phyloP scores from a whole-genome alignment of 345 rosid genomes.

The Corchorus capsularis region DNA sequence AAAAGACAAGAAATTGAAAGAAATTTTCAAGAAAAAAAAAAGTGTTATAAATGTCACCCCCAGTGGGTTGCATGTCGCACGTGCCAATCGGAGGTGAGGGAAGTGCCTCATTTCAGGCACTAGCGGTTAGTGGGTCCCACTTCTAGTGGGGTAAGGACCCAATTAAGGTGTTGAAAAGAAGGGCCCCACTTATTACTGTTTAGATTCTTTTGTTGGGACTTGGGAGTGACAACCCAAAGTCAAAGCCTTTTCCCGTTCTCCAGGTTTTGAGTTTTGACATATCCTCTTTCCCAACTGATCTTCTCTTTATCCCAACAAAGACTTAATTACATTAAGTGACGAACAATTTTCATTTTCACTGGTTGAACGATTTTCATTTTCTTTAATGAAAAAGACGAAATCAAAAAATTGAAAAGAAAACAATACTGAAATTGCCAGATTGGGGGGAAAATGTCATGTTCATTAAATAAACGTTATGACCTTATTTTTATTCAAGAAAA shows the following conservation, averaged over 20 bases:
- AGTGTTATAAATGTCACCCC: neutral
- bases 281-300: neutral
- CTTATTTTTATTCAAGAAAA: too few relatives aligned
- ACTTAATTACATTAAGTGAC: neutral
- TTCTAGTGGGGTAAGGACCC: neutral
- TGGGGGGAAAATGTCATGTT: too few relatives aligned
- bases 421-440: too few relatives aligned
- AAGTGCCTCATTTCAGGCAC: slow-evolving; percentile 12
- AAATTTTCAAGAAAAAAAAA: too few relatives aligned
- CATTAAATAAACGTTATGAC: too few relatives aligned
- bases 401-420: neutral
- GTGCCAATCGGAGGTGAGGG: neutral
- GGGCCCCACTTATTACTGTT: slow-evolving; percentile 13
- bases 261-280: slow-evolving; percentile 1
- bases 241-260: slow-evolving; percentile 15
- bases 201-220: neutral
- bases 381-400: neutral
- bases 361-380: too few relatives aligned
- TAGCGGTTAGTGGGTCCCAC: neutral
- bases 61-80: slow-evolving; percentile 9
- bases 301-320: neutral
- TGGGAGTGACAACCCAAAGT: slow-evolving; percentile 16
- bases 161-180: neutral
- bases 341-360: too few relatives aligned
- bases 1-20: too few relatives aligned